phyloP scores from a whole-genome alignment of 495 filamentous ascomycete species.

The Annulohypoxylon bovei region DNA sequence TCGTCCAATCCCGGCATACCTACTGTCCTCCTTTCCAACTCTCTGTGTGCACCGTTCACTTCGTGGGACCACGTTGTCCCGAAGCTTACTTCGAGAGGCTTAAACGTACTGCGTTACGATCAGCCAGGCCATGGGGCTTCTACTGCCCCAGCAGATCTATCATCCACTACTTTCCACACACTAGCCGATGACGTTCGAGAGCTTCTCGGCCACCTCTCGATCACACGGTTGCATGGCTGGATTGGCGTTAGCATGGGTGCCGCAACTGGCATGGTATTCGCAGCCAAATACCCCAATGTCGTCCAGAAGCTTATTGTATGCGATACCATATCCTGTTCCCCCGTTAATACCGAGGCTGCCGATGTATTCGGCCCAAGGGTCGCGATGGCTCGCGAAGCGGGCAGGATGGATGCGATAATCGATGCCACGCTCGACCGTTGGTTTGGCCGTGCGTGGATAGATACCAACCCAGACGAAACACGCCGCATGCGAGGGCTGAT shows the following conservation, averaged over 20 bases:
- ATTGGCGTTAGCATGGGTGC: constrained; percentile 50
- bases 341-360: constrained; percentile 31
- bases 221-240: constrained; percentile 45
- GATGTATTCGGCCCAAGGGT: constrained; percentile 44
- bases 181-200: constrained; percentile 45
- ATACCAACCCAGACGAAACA: constrained; percentile 43
- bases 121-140: constrained; percentile 49
- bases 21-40: constrained; percentile 44
- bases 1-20: constrained; percentile 1
- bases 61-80: constrained; percentile 46
- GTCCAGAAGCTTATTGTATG: constrained; percentile 40
- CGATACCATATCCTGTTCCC: constrained; percentile 43
- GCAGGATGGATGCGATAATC: constrained; percentile 34
- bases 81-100: constrained; percentile 36
- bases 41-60: constrained; percentile 32
- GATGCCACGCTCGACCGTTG: constrained; percentile 46
- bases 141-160: constrained; percentile 35
- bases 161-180: constrained; percentile 44
- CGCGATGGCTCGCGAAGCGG: constrained; percentile 34
- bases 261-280: constrained; percentile 45
- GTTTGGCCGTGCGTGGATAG: constrained; percentile 46
- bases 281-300: constrained; percentile 39
- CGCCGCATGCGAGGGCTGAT: constrained; percentile 42
- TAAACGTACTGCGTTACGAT: constrained; percentile 48
- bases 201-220: constrained; percentile 37